Evolutionary conservation across 352 stramenopile genomes (phyloP).

Genomic region (Globisporangium middletonii): DNA sequence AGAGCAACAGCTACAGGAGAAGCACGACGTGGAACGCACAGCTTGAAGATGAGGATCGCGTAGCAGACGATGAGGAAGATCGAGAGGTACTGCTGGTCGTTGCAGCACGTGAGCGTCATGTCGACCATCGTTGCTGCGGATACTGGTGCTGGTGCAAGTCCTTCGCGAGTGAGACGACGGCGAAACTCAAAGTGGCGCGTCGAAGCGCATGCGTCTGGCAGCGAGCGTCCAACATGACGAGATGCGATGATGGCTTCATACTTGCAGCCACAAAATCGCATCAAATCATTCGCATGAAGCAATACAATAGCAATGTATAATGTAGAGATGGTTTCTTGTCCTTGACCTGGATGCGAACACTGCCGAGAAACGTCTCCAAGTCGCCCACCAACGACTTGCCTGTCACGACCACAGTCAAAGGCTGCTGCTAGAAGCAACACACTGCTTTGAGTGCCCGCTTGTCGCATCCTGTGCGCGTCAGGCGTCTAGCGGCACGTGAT

Average conservation of each 20-base stretch:
- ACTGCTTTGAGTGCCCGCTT: too few species aligned
- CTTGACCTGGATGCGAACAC: neutral
- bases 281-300: too few species aligned
- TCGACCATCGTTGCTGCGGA: conserved; percentile 23
- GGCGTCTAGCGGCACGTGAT: conserved; percentile 32
- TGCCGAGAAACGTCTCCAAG: too few species aligned
- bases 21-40: conserved; percentile 24
- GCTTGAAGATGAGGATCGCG: conserved; percentile 82
- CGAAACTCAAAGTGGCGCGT: neutral
- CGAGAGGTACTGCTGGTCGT: conserved; percentile 79
- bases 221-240: too few species aligned
- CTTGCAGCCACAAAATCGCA: neutral
- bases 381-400: too few species aligned
- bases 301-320: neutral
- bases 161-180: neutral
- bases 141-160: neutral
- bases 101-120: conserved; percentile 80
- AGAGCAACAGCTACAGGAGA: neutral
- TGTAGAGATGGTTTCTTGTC: neutral
- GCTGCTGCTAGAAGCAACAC: too few species aligned
- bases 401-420: neutral
- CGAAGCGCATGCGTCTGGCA: too few species aligned
- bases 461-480: neutral
- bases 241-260: too few species aligned
- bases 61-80: conserved; percentile 89